Percentiles rank a stretch among this genome's conserved stretches.
phyloP scores from a whole-genome alignment of 208 protist species.

The Acanthamoeba sp. region DNA sequence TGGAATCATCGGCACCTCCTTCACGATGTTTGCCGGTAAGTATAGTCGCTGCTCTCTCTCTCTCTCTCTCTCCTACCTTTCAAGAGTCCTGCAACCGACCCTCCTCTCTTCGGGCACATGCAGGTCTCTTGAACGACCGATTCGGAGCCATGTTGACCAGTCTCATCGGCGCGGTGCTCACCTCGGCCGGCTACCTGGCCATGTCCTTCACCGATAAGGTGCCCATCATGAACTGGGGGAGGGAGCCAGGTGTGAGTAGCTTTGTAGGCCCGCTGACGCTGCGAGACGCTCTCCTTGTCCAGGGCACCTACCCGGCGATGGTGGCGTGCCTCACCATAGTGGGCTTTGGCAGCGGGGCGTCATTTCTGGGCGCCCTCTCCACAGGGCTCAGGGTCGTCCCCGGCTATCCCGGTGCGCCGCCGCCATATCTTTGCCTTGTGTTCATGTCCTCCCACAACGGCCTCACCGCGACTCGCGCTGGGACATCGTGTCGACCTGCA shows the following conservation, averaged over 20 bases:
- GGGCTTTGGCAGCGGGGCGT: neutral
- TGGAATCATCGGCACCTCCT: conserved; percentile 4
- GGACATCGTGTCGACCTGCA: neutral
- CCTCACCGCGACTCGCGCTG: no score
- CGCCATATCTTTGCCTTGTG: no score
- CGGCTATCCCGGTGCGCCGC: neutral
- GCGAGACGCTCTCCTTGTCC: no score
- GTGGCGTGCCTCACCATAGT: neutral
- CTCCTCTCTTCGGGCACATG: neutral
- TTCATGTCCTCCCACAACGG: no score
- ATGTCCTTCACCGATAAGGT: conserved; percentile 45
- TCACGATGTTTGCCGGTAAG: neutral
- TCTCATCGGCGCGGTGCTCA: conserved; percentile 5
- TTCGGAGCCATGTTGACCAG: neutral
- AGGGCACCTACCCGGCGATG: neutral
- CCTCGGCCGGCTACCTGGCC: neutral
- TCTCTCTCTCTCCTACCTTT: no score
- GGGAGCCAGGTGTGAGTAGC: no score
- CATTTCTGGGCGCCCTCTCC: neutral
- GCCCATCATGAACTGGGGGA: no score
- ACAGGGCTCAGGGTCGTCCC: neutral
- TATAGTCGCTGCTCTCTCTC: no score
- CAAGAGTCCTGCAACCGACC: no score
- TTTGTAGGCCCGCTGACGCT: no score
- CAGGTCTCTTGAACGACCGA: neutral